phyloP scores from a whole-genome alignment of 345 rosid genomes.

The Zanthoxylum bungeanum region DNA sequence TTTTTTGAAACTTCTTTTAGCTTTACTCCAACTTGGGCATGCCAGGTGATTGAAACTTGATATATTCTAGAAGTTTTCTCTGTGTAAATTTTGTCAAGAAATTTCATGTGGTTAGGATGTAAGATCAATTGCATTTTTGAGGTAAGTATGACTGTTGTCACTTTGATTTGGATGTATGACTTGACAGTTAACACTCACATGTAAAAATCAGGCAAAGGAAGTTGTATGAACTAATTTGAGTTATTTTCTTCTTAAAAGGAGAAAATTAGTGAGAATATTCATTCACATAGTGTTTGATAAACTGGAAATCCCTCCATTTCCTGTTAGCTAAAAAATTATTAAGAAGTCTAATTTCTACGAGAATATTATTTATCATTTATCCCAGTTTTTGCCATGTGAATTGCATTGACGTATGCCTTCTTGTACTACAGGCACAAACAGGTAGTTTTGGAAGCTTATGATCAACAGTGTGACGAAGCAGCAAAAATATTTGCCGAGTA shows the following conservation, averaged over 20 bases:
- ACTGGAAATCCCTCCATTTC: too few relatives aligned
- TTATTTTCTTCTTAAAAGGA: not conserved
- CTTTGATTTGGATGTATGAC: not conserved
- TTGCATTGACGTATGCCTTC: not conserved
- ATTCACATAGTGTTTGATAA: too few relatives aligned
- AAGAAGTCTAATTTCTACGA: not conserved
- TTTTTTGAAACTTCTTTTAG: not conserved
- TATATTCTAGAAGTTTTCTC: not conserved
- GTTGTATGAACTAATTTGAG: not conserved
- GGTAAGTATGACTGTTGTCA: not conserved
- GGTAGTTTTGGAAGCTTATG: slow-evolving; percentile 80
- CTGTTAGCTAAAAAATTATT: not conserved
- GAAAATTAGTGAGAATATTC: not conserved
- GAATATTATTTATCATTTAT: not conserved
- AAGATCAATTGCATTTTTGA: not conserved
- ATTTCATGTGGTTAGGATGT: too few relatives aligned
- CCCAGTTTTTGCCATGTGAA: not conserved
- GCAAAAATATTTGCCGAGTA: slow-evolving; percentile 87
- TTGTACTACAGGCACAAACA: slow-evolving; percentile 68
- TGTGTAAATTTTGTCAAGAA: not conserved
- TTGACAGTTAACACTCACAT: not conserved
- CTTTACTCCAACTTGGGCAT: not conserved
- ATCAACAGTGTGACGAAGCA: slow-evolving; percentile 93
- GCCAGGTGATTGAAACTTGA: not conserved
- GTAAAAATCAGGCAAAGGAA: not conserved